Conservation (phyloP, 306 rosid species). For the Psophocarpus tetragonolobus region DNA sequence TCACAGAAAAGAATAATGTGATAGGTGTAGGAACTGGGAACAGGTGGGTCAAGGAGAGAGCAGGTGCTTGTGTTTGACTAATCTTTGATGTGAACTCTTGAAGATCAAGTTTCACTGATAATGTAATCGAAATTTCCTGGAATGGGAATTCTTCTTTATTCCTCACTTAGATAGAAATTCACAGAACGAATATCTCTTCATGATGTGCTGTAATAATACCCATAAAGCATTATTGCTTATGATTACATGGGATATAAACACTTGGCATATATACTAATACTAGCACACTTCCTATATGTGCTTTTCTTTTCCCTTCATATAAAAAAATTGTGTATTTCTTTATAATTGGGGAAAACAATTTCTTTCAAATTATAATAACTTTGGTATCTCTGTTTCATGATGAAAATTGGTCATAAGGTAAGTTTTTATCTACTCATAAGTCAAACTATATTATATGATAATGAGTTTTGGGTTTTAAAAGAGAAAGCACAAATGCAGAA, state of each 20-base stretch:
- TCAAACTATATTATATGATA: too few relatives aligned
- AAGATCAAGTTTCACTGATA: background rate
- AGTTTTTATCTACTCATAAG: too few relatives aligned
- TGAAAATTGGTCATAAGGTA: background rate
- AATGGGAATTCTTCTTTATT: slow-evolving; percentile 14
- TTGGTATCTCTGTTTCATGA: background rate
- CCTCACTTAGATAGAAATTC: background rate
- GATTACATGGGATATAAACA: background rate
- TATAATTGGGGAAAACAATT: background rate
- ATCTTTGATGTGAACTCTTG: slow-evolving; percentile 11
- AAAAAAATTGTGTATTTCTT: slow-evolving; percentile 1
- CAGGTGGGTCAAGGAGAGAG: slow-evolving; percentile 33
- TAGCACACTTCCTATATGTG: background rate
- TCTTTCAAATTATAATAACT: background rate
- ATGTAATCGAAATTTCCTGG: background rate
- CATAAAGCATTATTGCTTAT: background rate
- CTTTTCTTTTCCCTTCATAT: slow-evolving; percentile 6
- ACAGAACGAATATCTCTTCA: background rate
- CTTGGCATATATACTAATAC: background rate
- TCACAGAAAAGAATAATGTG: slow-evolving; percentile 28
- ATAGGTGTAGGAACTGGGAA: slow-evolving; percentile 9
- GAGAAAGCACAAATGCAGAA: too few relatives aligned
- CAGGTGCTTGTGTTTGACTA: slow-evolving; percentile 30
- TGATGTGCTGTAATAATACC: background rate
- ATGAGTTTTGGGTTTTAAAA: too few relatives aligned